Base-by-base conservation (phyloP, 2,329 filamentous ascomycete genomes). In the Trematosphaeria pertusa region DNA sequence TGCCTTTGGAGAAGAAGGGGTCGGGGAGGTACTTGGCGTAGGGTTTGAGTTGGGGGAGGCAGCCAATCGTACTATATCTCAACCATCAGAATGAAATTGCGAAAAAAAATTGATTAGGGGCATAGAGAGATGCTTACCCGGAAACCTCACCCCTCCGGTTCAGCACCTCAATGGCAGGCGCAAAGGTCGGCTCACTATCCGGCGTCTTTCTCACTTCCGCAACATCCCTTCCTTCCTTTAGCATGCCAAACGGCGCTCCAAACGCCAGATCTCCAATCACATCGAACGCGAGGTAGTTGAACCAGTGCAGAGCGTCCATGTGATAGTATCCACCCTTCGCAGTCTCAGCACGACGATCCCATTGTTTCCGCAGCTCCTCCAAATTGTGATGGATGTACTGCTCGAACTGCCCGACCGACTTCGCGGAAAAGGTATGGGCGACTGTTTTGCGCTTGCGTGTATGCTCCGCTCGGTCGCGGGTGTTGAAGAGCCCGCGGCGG, bases 91-190 rank as follows among this genome's bases (percentile, higher is more conserved):
- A 21, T 36, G 14, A 17, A 17, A 11, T 41, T 28, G 3, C 1
- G 32, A 3, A 34, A n/a, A 9, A 12, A 12, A n/a, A 21, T 2
- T 10, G 12, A 28, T 26, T 12, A 12, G 20, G 26, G 28, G 6
- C 28, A 39, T 33, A 21, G 34, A 30, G 18, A n/a, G 8, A 18
- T 33, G 61, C 69, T 30, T 62, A 73, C 71, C 85, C 88, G 10
- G 87, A 92, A 21, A 96, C 90, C 65, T 96, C 91, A 44, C 91
- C 92, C 37, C 91, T 81, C 11, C 91, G 83, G 74, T 96, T 96
- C 43, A 96, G 78, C 3, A 96, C 92, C 73, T 96, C 86, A 52
- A 96, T 89, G 8, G 91, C 92, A 0, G 87, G 83, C 0, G 87
- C 88, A 61, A 87, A 90, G 20, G 83, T 83, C 3, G 87, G 82